Percentiles rank a stretch among this genome's conserved stretches.
phyloP scores from a whole-genome alignment of 495 filamentous ascomycete species.

The Talaromyces adpressus region DNA sequence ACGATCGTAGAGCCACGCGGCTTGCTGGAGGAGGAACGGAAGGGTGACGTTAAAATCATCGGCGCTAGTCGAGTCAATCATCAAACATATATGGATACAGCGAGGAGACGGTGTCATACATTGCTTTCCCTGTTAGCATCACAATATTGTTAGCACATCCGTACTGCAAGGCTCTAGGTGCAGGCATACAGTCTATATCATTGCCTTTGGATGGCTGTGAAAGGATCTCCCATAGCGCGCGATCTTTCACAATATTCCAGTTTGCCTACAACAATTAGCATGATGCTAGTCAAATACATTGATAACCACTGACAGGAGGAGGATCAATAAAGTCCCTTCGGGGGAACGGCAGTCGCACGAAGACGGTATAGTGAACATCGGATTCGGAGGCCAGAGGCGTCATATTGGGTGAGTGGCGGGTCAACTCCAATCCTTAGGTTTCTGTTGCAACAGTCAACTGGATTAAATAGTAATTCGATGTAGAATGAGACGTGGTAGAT shows the following conservation, averaged over 20 bases:
- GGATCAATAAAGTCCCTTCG: constrained; percentile 87
- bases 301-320: constrained; percentile 53
- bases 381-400: neutral
- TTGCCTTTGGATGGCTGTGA: constrained; percentile 65
- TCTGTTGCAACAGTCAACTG: neutral
- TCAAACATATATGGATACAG: neutral
- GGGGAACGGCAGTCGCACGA: constrained; percentile 82
- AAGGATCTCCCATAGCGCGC: constrained; percentile 81
- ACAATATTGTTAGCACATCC: constrained; percentile 21
- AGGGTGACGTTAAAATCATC: constrained; percentile 66
- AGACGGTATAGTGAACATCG: constrained; percentile 46
- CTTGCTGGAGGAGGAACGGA: constrained; percentile 87
- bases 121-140: constrained; percentile 57
- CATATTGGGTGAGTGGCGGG: neutral
- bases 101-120: constrained; percentile 47
- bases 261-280: constrained; percentile 37
- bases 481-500: neutral
- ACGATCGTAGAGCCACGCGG: constrained; percentile 89
- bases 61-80: constrained; percentile 35
- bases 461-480: neutral
- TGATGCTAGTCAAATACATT: no score
- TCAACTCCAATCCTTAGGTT: neutral
- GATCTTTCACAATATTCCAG: constrained; percentile 78
- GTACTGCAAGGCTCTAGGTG: neutral
- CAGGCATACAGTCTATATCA: constrained; percentile 70